Evolutionary conservation across 805 yeast genomes (phyloP), one percentile per base, ranked within the genome.

Genomic region (Lachancea fermentati): DNA sequence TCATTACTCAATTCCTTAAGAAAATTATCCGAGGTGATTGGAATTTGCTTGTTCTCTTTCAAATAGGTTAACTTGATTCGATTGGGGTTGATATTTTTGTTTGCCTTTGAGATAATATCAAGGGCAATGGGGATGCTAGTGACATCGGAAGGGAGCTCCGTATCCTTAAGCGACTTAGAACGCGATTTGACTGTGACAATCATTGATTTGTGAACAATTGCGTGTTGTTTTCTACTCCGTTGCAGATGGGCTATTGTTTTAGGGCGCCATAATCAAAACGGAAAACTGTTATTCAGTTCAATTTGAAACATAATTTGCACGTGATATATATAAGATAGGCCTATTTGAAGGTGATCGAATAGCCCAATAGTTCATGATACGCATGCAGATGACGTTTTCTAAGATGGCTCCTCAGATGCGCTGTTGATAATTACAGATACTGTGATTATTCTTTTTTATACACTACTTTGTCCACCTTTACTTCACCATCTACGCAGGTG

Each of bases 401-500:
- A n/a, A n/a, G n/a, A n/a, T n/a, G n/a, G n/a, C n/a, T n/a, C n/a
- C n/a, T n/a, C n/a, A n/a, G n/a, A n/a, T n/a, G n/a, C n/a, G n/a
- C n/a, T n/a, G n/a, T n/a, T n/a, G n/a, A n/a, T n/a, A n/a, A n/a
- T n/a, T n/a, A n/a, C n/a, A n/a, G n/a, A n/a, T n/a, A 24, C 28
- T 24, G 12, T 12, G 12, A 34, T 32, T 56, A 65, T 30, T 68
- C 75, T 55, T 79, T 80, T 30, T 80, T 67, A 53, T 79, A 82
- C 19, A 76, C 75, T 33, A 86, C 83, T 63, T 88, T 88, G 58
- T 91, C 97, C 14, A 93, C 96, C 58, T 85, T 85, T 25, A 93
- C 89, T 44, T 87, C 95, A 1, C 81, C 87, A 46, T 79, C 81
- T 30, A 83, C 68, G 52, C 80, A 70, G 8, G 93, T 84, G 68